Percentiles rank a stretch among this genome's conserved stretches.
Evolutionary conservation across 1,284 basidiomycete species (phyloP).

Genomic region (Moesziomyces globuligerus): DNA sequence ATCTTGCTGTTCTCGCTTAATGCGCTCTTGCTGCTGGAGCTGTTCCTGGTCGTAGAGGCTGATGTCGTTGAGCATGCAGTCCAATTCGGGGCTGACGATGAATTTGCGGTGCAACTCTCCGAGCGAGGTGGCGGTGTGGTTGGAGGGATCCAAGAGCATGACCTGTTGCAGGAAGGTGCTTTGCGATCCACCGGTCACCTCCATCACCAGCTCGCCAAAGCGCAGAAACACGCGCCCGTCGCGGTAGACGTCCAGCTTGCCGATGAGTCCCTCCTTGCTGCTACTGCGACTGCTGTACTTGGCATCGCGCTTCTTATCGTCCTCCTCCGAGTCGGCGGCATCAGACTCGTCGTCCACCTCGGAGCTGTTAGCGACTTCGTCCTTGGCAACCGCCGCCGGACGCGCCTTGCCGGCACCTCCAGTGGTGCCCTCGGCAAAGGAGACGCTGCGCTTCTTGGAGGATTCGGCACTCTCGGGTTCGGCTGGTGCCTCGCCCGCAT

Average conservation of each 20-base stretch:
- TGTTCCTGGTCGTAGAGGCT: constrained; percentile 28
- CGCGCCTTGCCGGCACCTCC: constrained; percentile 41
- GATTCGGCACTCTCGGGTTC: neutral
- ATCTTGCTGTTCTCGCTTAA: constrained; percentile 12
- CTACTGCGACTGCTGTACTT: neutral
- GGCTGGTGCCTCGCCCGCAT: no score
- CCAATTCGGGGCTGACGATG: constrained; percentile 84
- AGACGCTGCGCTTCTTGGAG: constrained; percentile 43
- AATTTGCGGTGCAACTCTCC: constrained; percentile 88
- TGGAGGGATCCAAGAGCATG: constrained; percentile 76
- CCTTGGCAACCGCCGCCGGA: constrained; percentile 11
- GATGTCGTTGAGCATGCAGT: constrained; percentile 76
- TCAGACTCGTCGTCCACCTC: constrained; percentile 21
- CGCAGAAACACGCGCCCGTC: constrained; percentile 59
- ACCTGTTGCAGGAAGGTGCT: constrained; percentile 90
- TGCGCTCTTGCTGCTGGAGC: constrained; percentile 11
- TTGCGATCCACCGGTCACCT: constrained; percentile 80
- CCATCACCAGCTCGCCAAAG: constrained; percentile 62
- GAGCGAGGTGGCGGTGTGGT: constrained; percentile 76
- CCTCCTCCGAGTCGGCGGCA: constrained; percentile 11
- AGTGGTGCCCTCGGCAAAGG: constrained; percentile 55
- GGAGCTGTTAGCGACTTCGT: constrained; percentile 9
- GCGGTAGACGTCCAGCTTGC: constrained; percentile 58
- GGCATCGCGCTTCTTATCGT: constrained; percentile 27
- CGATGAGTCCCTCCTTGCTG: constrained; percentile 54